A percentile compares a stretch with the other conserved stretches of the same genome.
These are phyloP conservation scores for Metschnikowia shivogae DNA, from an alignment of 805 yeast species.

Conservation along the genomic window DNA sequence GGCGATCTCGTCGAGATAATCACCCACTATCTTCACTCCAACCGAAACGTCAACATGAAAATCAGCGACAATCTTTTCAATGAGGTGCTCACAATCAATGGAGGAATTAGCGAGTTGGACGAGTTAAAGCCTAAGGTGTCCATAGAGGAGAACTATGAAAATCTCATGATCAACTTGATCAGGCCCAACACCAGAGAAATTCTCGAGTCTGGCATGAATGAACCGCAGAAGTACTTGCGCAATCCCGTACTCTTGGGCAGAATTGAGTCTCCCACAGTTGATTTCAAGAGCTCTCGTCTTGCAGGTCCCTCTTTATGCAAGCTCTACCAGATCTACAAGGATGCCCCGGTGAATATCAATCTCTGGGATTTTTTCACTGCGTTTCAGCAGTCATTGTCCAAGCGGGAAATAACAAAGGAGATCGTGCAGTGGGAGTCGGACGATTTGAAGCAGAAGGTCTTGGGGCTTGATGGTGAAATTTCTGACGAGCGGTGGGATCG, in stretches of 20 bases:
- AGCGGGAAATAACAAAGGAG: constrained; percentile 20
- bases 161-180: constrained; percentile 34
- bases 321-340: constrained; percentile 68
- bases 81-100: constrained; percentile 31
- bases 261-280: neutral
- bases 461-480: neutral
- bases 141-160: constrained; percentile 36
- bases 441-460: neutral
- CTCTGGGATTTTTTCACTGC: constrained; percentile 64
- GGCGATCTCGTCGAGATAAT: constrained; percentile 9
- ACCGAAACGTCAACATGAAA: constrained; percentile 16
- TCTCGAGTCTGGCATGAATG: constrained; percentile 30
- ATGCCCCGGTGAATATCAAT: constrained; percentile 68
- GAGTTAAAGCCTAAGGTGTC: constrained; percentile 10
- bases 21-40: constrained; percentile 17
- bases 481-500: constrained; percentile 54
- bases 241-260: constrained; percentile 10
- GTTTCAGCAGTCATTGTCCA: constrained; percentile 47
- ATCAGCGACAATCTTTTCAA: constrained; percentile 27
- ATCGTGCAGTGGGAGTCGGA: constrained; percentile 2
- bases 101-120: constrained; percentile 21
- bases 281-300: constrained; percentile 4
- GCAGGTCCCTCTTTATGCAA: constrained; percentile 25
- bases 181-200: constrained; percentile 33
- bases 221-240: constrained; percentile 24